Conservation (phyloP, 2,329 filamentous ascomycete species). For the Cercospora sp. region DNA sequence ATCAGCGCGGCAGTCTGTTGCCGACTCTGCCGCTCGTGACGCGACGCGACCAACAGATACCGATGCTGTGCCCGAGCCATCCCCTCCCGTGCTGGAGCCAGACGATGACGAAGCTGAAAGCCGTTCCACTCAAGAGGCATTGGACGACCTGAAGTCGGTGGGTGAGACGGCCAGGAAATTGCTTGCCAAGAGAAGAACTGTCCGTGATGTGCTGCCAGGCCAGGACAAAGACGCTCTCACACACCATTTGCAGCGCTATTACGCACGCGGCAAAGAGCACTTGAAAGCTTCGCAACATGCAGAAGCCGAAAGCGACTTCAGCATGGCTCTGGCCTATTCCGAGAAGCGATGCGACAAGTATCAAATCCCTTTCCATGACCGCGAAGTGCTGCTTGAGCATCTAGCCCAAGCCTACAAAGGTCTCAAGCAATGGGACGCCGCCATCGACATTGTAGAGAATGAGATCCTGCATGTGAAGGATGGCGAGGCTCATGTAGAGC, state of each 20-base stretch:
- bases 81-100: background rate
- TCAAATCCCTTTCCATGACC: background rate
- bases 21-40: background rate
- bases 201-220: background rate
- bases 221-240: slow-evolving; percentile 1
- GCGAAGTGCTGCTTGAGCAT: slow-evolving; percentile 1
- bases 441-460: background rate
- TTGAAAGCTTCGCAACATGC: background rate
- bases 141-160: background rate
- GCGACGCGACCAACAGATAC: background rate
- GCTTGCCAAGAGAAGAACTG: background rate
- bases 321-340: slow-evolving; percentile 3
- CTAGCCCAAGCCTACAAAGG: background rate
- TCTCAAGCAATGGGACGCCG: background rate
- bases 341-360: background rate
- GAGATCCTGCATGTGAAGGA: background rate
- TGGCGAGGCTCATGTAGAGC: background rate
- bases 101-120: background rate
- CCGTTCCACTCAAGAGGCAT: background rate
- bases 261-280: background rate
- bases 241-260: background rate
- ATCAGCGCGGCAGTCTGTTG: background rate
- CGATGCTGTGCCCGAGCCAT: background rate
- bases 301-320: background rate
- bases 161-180: background rate